A percentile compares a stretch with the other conserved stretches of the same genome.
Conservation (phyloP, 2,329 filamentous ascomycete genomes). For the Calonectria pseudoturangicola region DNA sequence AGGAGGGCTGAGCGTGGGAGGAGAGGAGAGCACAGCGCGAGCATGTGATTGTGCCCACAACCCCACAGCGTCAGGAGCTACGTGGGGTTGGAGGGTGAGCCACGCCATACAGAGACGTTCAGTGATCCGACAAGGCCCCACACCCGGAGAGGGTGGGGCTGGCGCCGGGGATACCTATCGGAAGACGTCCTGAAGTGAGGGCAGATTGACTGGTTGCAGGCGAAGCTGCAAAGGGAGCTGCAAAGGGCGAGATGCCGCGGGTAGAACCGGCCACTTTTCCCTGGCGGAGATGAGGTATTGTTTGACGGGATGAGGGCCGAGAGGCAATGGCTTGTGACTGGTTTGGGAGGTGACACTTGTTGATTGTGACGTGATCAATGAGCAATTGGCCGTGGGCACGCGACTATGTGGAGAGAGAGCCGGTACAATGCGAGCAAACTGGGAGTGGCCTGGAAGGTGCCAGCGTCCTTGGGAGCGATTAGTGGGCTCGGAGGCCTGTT, state of each 20-base stretch:
- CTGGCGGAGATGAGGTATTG: not conserved
- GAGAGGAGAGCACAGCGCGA: constrained; percentile 18
- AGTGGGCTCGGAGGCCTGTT: constrained; percentile 24
- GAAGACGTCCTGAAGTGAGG: constrained; percentile 51
- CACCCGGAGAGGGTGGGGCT: constrained; percentile 47
- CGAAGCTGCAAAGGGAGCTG: constrained; percentile 48
- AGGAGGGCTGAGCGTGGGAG: constrained; percentile 19
- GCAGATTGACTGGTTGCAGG: constrained; percentile 50
- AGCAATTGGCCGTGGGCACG: constrained; percentile 38
- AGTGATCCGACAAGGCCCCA: constrained; percentile 44
- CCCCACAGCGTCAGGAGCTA: constrained; percentile 27
- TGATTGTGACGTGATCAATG: constrained; percentile 23
- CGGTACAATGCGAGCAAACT: constrained; percentile 27
- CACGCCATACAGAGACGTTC: constrained; percentile 28
- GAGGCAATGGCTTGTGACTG: not conserved
- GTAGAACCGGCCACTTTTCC: constrained; percentile 46
- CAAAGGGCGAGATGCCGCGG: constrained; percentile 43
- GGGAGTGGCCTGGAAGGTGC: not conserved
- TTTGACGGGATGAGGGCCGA: not conserved
- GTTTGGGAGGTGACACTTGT: constrained; percentile 4
- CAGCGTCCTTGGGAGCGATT: constrained; percentile 11
- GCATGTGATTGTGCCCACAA: constrained; percentile 41
- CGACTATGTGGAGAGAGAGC: constrained; percentile 43
- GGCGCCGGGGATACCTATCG: constrained; percentile 51
- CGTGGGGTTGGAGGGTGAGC: constrained; percentile 40